These are phyloP conservation scores for Phialophora tarda DNA, from an alignment of 2,329 filamentous ascomycete species.

Conservation along the genomic window DNA sequence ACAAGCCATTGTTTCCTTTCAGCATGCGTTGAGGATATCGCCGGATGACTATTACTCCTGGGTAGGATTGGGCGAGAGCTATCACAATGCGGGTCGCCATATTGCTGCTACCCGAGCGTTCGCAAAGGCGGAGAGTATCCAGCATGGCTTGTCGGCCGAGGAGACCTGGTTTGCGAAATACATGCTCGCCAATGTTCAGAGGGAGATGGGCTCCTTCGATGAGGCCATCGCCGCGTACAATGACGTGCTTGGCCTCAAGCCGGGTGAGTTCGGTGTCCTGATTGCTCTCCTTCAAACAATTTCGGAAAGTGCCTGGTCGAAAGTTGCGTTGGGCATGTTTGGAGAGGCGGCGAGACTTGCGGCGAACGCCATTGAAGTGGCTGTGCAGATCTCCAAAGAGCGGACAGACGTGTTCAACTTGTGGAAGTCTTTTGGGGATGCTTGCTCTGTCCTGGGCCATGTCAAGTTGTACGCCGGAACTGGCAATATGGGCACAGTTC, in stretches of 20 bases:
- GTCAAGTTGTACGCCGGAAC: slow-evolving; percentile 70
- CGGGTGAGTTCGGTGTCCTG: slow-evolving; percentile 81
- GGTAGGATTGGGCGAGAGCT: slow-evolving; percentile 96
- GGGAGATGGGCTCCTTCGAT: slow-evolving; percentile 89
- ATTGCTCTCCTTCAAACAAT: slow-evolving; percentile 88
- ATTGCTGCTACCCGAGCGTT: slow-evolving; percentile 94
- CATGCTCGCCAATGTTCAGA: slow-evolving; percentile 93
- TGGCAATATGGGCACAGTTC: slow-evolving; percentile 59
- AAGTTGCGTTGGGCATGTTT: slow-evolving; percentile 81
- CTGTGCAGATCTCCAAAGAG: slow-evolving; percentile 64
- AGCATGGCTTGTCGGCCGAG: slow-evolving; percentile 63
- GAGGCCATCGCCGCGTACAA: slow-evolving; percentile 79
- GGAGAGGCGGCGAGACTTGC: slow-evolving; percentile 79
- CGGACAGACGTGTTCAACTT: slow-evolving; percentile 82
- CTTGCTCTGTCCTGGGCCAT: slow-evolving; percentile 80
- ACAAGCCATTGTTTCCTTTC: slow-evolving; percentile 88
- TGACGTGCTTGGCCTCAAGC: slow-evolving; percentile 70
- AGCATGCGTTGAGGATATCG: slow-evolving; percentile 81
- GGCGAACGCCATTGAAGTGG: slow-evolving; percentile 70
- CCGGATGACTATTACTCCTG: slow-evolving; percentile 93
- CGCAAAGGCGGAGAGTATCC: slow-evolving; percentile 78
- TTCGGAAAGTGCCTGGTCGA: slow-evolving; percentile 78
- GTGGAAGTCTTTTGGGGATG: slow-evolving; percentile 91
- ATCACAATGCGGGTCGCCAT: slow-evolving; percentile 90
- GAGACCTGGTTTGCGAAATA: slow-evolving; percentile 96